Base-by-base conservation (phyloP, 139 green algal species). In the Axilococcus clingmanii region DNA sequence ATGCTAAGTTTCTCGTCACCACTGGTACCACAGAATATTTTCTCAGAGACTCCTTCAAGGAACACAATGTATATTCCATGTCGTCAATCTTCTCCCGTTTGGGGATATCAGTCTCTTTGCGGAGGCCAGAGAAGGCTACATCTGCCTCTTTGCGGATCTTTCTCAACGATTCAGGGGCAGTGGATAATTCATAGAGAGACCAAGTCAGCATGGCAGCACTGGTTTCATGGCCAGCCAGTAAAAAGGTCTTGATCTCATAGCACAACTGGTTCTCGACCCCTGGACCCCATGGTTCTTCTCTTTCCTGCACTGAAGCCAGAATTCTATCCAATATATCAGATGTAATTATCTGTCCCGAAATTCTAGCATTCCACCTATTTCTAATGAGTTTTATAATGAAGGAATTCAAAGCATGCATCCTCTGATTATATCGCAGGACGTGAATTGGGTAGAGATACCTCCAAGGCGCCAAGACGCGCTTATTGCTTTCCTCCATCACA, bases 241-340 rank as follows among this genome's bases (percentile, higher is more conserved):
- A 59, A 51, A 97, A 94, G 3, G 89, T 97, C 73, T 95, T 97
- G 27, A 96, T 67, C 76, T 97, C 89, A 61, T 85, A 95, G 68
- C 84, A 94, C 61, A 96, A 73, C 80, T 97, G 89, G 30, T 48
- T 57, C 62, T 94, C 81, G 22, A 85, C 64, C 7, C 53, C 72
- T 1, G 60, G 4, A 28, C 44, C 72, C 79, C 79, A 92, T 34
- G 48, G 48, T 29, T 74, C 65, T 23, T 80, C 83, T 3, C 59
- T 30, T 22, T 68, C 70, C 65, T 85, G 61, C 38, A 68, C 27
- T 33, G 44, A 52, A 23, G 28, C 36, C 62, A 66, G 38, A 44
- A 57, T 46, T n/a, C 28, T 33, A n/a, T 57, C 49, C 14, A 57
- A 23, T 67, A 67, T 63, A 37, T 46, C 52, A 14, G 17, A 20